phyloP scores from a whole-genome alignment of 73 alveolate genomes.

The Stentor coeruleus region DNA sequence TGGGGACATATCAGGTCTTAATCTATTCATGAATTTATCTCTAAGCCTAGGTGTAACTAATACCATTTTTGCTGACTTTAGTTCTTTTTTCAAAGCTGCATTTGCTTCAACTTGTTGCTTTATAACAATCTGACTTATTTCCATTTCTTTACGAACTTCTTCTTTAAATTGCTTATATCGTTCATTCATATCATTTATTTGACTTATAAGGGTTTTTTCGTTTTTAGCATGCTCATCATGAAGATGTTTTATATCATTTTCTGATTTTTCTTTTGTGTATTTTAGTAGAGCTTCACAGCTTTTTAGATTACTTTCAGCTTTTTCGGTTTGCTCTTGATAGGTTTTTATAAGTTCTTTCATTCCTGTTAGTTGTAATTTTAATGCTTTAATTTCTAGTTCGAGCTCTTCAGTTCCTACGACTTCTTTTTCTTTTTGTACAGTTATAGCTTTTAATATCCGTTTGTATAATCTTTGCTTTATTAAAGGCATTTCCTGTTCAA shows the following conservation, averaged over 20 bases:
- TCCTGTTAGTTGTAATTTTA: neutral
- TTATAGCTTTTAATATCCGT: neutral
- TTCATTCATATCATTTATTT: neutral
- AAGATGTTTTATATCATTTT: neutral
- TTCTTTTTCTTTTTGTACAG: neutral
- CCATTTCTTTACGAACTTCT: neutral
- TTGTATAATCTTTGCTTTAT: neutral
- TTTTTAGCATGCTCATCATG: neutral
- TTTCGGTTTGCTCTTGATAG: neutral
- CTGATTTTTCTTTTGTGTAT: neutral
- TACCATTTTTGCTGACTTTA: neutral
- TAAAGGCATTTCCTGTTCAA: neutral
- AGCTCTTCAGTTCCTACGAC: neutral
- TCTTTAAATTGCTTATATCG: neutral
- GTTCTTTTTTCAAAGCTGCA: neutral
- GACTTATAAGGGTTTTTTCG: neutral
- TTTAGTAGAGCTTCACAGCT: neutral
- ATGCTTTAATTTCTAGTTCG: neutral
- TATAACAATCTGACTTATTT: neutral
- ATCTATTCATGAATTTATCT: neutral
- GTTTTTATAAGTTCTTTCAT: neutral
- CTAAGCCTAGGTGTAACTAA: conserved; percentile 1
- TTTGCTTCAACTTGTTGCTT: neutral
- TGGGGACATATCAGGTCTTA: neutral
- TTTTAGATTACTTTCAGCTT: neutral